Base-by-base conservation (phyloP, 345 rosid genomes). In the Sisymbrium altissimum region DNA sequence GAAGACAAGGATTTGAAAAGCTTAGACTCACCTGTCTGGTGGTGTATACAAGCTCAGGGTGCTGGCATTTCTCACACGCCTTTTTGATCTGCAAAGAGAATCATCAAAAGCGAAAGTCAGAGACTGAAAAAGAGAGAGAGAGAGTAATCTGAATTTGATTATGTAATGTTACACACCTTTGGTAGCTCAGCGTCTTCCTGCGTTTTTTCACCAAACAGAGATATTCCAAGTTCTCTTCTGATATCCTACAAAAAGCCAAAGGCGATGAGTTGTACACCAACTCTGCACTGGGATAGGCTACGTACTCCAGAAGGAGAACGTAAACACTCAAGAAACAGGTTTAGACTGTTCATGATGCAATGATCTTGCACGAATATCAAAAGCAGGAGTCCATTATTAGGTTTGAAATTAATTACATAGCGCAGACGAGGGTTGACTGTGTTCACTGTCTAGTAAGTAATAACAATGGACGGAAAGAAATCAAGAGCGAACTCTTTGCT, bases 31-130 rank as follows among this genome's bases (percentile, higher is more conserved):
- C 80, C 72, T 77, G 76, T 77, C 80, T 77, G 7, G 80, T 77
- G 5, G 80, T 70, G 80, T 77, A 77, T 11, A 77, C 76, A 70
- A 77, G 76, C 46, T 77, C 80, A 6, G 80, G 80, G 23, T 77
- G 80, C 71, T 70, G 75, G 21, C 80, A 77, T 64, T 77, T 77
- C 71, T 77, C 80, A 15, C 80, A 77, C 0, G 76, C 64, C 54
- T 77, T 77, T 39, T 77, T 77, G 61, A 77, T 77, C 80, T 76
- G 67, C 61, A 70, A 64, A 36, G 13, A 50, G 38, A 45, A 35
- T 15, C 29, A 63, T 36, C 41, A 53, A 4, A 36, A 43, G 27
- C 19, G 38, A 1, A 63, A 36, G 59, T n/a, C 27, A 29, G 3
- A n/a, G 17, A 55, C 1, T 27, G 36, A 40, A 38, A n/a, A n/a